Evolutionary conservation across 129 eudicot species (phyloP), one percentile per base, ranked within the genome.

Genomic region (Pseudognaphalium luteoalbum): DNA sequence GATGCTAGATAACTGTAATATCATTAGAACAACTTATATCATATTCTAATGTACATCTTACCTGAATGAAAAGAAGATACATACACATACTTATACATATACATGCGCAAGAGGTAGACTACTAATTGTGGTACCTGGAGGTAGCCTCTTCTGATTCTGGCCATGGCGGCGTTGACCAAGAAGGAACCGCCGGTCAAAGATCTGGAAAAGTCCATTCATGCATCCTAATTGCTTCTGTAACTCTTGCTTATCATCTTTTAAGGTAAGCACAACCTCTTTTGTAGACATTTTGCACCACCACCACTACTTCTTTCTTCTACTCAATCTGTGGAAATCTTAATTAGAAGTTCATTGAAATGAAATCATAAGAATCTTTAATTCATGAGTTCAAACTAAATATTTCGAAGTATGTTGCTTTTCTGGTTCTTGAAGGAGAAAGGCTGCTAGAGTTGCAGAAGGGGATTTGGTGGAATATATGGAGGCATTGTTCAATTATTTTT

Each of bases 171-270:
- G 87, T 71, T 87, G 84, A 41, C 91, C 84, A 33, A 86, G 81
- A 78, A 88, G 86, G 72, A 82, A 85, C 56, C 82, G 89, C 50
- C 90, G 88, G 84, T 86, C 92, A 72, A 94, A 89, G 70, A 91
- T 76, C 84, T 89, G 97, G 65, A 95, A 87, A 11, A 95, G 82
- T 37, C 99, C 97, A 81, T 83, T 91, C 92, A 95, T 95, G 89
- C 99, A 95, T 21, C 99, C 99, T 60, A 87, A 57, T 76, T 91
- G 94, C 85, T 89, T 89, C 80, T 85, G 87, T 62, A 87, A 73
- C 74, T 91, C 90, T 64, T 57, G 76, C 70, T 85, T 89, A 42
- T 95, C 95, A 14, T 87, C 97, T 72, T 66, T 81, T 71, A 79
- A 28, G 19, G 96, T 80, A 76, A 81, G 56, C 78, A 85, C 60